These are phyloP conservation scores for Chalciporus sp. DNA, from an alignment of 1,284 basidiomycete species.

Conservation along the genomic window DNA sequence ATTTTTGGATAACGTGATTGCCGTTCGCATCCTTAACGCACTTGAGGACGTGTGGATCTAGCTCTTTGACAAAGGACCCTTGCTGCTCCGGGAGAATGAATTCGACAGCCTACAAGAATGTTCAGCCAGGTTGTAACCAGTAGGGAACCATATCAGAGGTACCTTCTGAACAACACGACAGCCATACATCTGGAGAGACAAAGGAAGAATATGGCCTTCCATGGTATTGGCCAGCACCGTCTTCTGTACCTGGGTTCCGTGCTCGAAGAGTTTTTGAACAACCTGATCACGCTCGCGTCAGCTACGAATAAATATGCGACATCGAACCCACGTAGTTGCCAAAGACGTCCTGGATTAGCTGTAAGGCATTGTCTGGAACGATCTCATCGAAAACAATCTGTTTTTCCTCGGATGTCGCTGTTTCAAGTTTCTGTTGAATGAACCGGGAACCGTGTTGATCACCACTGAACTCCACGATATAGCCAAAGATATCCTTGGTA, in stretches of 20 bases:
- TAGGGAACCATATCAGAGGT: conserved; percentile 1
- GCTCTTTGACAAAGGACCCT: conserved; percentile 72
- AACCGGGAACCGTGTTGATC: conserved; percentile 95
- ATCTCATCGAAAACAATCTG: conserved; percentile 91
- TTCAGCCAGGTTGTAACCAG: conserved; percentile 3
- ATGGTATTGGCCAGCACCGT: conserved; percentile 73
- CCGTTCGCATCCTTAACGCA: conserved; percentile 95
- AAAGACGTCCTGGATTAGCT: conserved; percentile 93
- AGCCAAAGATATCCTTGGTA: conserved; percentile 79
- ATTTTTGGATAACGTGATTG: conserved; percentile 92
- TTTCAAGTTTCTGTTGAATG: conserved; percentile 85
- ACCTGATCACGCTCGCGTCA: conserved; percentile 52
- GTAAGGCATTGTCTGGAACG: conserved; percentile 72
- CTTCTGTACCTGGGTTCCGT: conserved; percentile 81
- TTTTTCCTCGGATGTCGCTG: conserved; percentile 76
- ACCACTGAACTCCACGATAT: conserved; percentile 89
- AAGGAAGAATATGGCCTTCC: conserved; percentile 76
- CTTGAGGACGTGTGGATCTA: conserved; percentile 81
- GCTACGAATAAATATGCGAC: not conserved
- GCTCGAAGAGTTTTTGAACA: conserved; percentile 94
- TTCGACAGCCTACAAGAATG: conserved; percentile 73
- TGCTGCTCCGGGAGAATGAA: conserved; percentile 80
- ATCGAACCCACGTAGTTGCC: conserved; percentile 83
- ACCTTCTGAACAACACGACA: conserved; percentile 93
- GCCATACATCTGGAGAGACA: conserved; percentile 95